These are phyloP conservation scores for Alternaria sp. DNA, from an alignment of 2,329 filamentous ascomycete species.

Conservation along the genomic window DNA sequence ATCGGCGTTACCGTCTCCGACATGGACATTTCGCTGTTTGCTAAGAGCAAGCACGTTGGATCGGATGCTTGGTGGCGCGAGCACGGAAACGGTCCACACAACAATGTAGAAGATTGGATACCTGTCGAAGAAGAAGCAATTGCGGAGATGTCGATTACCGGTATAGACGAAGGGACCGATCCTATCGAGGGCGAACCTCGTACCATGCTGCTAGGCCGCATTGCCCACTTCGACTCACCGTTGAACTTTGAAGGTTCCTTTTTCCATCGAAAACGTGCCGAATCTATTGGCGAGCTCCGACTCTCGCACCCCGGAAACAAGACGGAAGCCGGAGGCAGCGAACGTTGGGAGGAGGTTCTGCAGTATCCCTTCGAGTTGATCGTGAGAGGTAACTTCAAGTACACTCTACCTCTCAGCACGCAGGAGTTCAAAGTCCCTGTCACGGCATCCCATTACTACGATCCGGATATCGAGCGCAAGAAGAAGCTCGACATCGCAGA, in stretches of 20 bases:
- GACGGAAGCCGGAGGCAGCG: conserved; percentile 80
- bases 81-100: conserved; percentile 38
- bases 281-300: conserved; percentile 83
- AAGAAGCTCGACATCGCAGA: conserved; percentile 30
- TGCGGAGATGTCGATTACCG: conserved; percentile 22
- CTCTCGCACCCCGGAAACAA: conserved; percentile 85
- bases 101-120: conserved; percentile 41
- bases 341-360: conserved; percentile 89
- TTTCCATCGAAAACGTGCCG: conserved; percentile 75
- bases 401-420: conserved; percentile 70
- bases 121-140: conserved; percentile 28
- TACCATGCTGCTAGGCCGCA: conserved; percentile 90
- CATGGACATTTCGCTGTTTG: conserved; percentile 91
- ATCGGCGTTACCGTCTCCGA: conserved; percentile 85
- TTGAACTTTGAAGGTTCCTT: conserved; percentile 90
- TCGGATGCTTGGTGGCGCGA: conserved; percentile 58
- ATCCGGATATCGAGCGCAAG: conserved; percentile 49
- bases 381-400: conserved; percentile 88
- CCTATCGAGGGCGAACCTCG: conserved; percentile 71
- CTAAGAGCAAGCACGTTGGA: conserved; percentile 90
- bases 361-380: conserved; percentile 94
- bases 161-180: conserved; percentile 65
- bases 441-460: conserved; percentile 50
- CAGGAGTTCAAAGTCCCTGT: conserved; percentile 62
- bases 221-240: conserved; percentile 85